phyloP scores from a whole-genome alignment of 352 stramenopile genomes.

The Thalassiosira livingstoniorum region DNA sequence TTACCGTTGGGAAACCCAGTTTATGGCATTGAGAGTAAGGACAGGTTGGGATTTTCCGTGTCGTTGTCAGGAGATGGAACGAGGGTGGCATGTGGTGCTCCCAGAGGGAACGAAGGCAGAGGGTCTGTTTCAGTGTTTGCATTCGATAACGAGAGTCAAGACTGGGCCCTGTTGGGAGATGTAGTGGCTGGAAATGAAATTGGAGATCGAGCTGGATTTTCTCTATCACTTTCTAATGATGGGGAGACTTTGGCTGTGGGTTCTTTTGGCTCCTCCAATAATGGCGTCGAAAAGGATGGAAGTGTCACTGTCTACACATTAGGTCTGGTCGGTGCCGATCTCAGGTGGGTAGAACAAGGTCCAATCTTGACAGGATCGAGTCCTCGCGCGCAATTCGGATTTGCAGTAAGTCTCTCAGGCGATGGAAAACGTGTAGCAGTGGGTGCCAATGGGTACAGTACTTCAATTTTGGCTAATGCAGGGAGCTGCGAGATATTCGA shows the following conservation, averaged over 20 bases:
- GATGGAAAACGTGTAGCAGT: slow-evolving; percentile 51
- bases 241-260: slow-evolving; percentile 46
- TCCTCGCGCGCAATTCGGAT: slow-evolving; percentile 45
- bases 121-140: slow-evolving; percentile 39
- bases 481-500: slow-evolving; percentile 52
- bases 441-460: slow-evolving; percentile 53
- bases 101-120: slow-evolving; percentile 38
- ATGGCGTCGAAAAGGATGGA: slow-evolving; percentile 12
- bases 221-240: slow-evolving; percentile 55
- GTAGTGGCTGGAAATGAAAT: slow-evolving; percentile 21
- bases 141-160: slow-evolving; percentile 33
- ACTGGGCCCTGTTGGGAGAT: slow-evolving; percentile 45
- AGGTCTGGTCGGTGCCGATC: background rate
- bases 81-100: slow-evolving; percentile 42
- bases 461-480: slow-evolving; percentile 7
- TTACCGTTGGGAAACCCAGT: slow-evolving; percentile 52
- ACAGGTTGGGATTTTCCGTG: slow-evolving; percentile 55
- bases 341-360: slow-evolving; percentile 27
- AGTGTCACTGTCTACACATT: slow-evolving; percentile 45
- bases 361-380: slow-evolving; percentile 29
- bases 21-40: slow-evolving; percentile 36
- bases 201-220: slow-evolving; percentile 44
- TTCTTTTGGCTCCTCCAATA: slow-evolving; percentile 6
- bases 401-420: slow-evolving; percentile 48
- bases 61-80: slow-evolving; percentile 46